Conservation (phyloP, 345 rosid species). For the Xanthoceras sorbifolium region DNA sequence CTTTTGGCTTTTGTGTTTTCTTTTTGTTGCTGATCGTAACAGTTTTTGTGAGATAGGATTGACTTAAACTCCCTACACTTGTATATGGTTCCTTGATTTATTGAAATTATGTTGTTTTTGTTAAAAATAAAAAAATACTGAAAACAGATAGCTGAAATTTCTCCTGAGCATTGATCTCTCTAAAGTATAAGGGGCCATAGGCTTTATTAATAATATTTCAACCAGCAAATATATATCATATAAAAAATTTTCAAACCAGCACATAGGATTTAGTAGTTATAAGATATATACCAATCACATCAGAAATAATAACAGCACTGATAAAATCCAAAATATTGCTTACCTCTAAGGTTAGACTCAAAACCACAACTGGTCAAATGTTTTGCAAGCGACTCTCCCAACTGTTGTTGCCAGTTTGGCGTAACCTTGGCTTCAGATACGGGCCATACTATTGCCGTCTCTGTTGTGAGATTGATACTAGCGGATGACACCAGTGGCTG, state of each 20-base stretch:
- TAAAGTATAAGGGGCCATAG: not conserved
- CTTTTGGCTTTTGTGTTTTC: no score
- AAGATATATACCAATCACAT: conserved; percentile 8
- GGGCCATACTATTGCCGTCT: conserved; percentile 95
- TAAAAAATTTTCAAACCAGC: not conserved
- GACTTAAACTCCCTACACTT: no score
- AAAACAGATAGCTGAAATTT: not conserved
- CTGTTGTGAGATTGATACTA: conserved; percentile 86
- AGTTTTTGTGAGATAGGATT: no score
- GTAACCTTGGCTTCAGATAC: conserved; percentile 67
- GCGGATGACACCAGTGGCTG: conserved; percentile 94
- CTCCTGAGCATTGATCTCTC: not conserved
- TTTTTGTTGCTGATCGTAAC: no score
- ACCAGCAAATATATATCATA: no score
- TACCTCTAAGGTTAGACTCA: conserved; percentile 80
- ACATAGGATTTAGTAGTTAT: not conserved
- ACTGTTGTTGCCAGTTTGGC: conserved; percentile 75
- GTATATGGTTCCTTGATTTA: no score
- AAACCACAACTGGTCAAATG: conserved; percentile 90
- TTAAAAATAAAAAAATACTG: not conserved
- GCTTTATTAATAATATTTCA: no score
- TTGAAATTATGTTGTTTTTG: no score
- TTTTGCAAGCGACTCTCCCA: conserved; percentile 89
- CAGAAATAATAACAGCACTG: not conserved
- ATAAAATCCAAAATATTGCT: conserved; percentile 15